A percentile compares a stretch with the other conserved stretches of the same genome.
These are phyloP conservation scores for Termitomyces sp. DNA, from an alignment of 768 basidiomycete genomes.

Conservation along the genomic window DNA sequence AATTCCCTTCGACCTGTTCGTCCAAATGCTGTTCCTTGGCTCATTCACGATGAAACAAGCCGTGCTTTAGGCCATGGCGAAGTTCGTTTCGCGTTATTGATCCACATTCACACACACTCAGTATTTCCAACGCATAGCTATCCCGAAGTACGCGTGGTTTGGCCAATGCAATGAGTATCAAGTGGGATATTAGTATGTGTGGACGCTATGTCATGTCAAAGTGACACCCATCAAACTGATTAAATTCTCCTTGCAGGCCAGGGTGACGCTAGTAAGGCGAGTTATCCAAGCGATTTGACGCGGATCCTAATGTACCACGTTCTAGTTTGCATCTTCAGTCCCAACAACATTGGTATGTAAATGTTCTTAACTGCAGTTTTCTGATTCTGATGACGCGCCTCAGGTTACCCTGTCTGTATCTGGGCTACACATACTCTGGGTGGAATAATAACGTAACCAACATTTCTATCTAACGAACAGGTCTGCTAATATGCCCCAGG, in stretches of 20 bases:
- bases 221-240: not conserved
- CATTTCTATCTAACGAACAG: not conserved
- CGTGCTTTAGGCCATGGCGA: conserved; percentile 38
- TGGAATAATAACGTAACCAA: conserved; percentile 48
- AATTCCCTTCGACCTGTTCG: conserved; percentile 38
- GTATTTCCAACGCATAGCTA: conserved; percentile 20
- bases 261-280: conserved; percentile 43
- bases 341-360: conserved; percentile 53
- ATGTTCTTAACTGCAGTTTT: not conserved
- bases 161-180: conserved; percentile 47
- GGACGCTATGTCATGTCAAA: not conserved
- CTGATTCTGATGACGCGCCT: not conserved
- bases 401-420: conserved; percentile 50
- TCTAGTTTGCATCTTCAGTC: conserved; percentile 57
- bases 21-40: conserved; percentile 41
- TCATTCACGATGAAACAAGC: conserved; percentile 54
- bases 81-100: conserved; percentile 26
- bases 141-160: conserved; percentile 41
- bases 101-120: not conserved
- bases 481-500: conserved; percentile 26
- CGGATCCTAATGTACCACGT: not conserved
- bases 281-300: not conserved
- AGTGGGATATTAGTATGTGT: conserved; percentile 42
- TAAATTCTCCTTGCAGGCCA: conserved; percentile 27
- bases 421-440: conserved; percentile 61